Conservation (phyloP, 2,329 filamentous ascomycete genomes). For the Bipolaris zeicola region DNA sequence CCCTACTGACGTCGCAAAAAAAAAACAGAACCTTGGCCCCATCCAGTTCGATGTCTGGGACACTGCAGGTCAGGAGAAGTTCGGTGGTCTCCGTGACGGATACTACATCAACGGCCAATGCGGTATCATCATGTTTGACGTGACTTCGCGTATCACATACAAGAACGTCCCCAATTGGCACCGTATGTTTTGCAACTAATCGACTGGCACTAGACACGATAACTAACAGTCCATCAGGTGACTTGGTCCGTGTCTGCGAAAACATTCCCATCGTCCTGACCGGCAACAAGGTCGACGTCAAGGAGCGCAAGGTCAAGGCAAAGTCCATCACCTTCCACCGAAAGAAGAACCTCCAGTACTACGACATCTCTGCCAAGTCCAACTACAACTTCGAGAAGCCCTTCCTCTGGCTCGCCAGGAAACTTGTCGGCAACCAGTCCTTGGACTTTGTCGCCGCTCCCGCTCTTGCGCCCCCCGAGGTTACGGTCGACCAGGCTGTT, state of each 20-base stretch:
- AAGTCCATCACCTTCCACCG: conserved; percentile 99
- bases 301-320: conserved; percentile 99
- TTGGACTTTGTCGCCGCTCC: conserved; percentile 95
- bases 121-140: conserved; percentile 99
- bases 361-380: conserved; percentile 99
- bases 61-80: conserved; percentile 99
- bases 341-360: conserved; percentile 99
- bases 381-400: conserved; percentile 99
- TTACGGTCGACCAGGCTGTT: conserved; percentile 82
- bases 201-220: neutral
- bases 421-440: conserved; percentile 91
- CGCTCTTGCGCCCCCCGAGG: conserved; percentile 91
- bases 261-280: conserved; percentile 98
- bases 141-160: conserved; percentile 99
- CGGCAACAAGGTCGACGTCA: conserved; percentile 99
- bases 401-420: conserved; percentile 98
- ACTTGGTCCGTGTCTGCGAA: conserved; percentile 98
- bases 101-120: conserved; percentile 99
- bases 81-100: conserved; percentile 96
- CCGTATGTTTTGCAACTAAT: conserved; percentile 67
- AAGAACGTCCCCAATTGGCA: conserved; percentile 99
- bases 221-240: conserved; percentile 63
- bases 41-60: conserved; percentile 99
- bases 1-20: conserved; percentile 27
- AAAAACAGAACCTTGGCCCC: conserved; percentile 77